Percentiles rank a stretch among this genome's conserved stretches.
phyloP scores from a whole-genome alignment of 1,284 basidiomycete species.

The Golubevia pallescens region DNA sequence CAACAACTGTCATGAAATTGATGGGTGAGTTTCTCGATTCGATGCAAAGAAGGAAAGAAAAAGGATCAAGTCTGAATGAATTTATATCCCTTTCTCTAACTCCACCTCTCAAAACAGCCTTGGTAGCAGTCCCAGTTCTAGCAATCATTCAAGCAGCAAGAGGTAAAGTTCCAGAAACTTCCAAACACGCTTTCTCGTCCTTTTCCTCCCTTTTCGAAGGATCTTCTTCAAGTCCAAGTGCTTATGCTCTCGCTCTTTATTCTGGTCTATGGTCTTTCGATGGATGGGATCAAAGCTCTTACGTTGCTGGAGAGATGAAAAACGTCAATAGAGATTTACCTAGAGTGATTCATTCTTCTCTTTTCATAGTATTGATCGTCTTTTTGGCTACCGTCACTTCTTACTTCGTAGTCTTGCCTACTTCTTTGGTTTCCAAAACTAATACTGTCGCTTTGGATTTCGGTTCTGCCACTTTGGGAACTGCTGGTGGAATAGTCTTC shows the following conservation, averaged over 20 bases:
- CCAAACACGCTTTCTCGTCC: slow-evolving; percentile 35
- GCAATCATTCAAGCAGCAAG: slow-evolving; percentile 40
- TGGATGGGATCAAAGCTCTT: slow-evolving; percentile 74
- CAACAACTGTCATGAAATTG: slow-evolving; percentile 48
- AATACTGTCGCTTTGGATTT: slow-evolving; percentile 67
- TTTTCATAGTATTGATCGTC: slow-evolving; percentile 78
- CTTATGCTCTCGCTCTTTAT: slow-evolving; percentile 83
- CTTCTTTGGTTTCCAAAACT: slow-evolving; percentile 42
- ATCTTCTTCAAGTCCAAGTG: slow-evolving; percentile 30
- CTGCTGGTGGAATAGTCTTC: slow-evolving; percentile 47
- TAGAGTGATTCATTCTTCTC: slow-evolving; percentile 83
- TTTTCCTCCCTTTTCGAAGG: slow-evolving; percentile 36
- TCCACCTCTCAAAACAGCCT: slow-evolving; percentile 38
- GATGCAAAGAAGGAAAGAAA: slow-evolving; percentile 28
- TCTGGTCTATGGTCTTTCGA: slow-evolving; percentile 95
- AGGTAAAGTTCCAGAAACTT: slow-evolving; percentile 27
- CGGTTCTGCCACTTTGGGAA: slow-evolving; percentile 69
- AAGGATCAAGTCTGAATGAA: slow-evolving; percentile 46
- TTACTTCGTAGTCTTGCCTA: slow-evolving; percentile 85
- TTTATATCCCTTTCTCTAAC: too few species aligned
- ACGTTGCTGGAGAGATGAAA: slow-evolving; percentile 89
- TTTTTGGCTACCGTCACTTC: slow-evolving; percentile 85
- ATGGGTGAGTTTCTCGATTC: slow-evolving; percentile 41
- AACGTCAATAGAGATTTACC: slow-evolving; percentile 85
- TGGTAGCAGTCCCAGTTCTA: slow-evolving; percentile 57